phyloP scores from a whole-genome alignment of 441 rosid genomes.

The Melastoma candidum region DNA sequence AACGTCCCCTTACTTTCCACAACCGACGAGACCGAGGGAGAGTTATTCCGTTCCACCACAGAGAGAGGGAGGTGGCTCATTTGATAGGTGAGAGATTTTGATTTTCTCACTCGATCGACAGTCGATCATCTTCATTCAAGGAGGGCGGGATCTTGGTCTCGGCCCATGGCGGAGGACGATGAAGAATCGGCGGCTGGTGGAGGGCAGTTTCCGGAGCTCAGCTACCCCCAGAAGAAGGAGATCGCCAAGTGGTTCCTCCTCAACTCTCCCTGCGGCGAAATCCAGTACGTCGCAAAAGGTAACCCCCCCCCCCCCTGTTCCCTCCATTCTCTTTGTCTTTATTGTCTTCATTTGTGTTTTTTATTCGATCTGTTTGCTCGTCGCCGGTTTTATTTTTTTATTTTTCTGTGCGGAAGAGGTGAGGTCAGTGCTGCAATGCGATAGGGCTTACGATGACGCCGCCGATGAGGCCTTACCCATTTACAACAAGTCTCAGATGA shows the following conservation, averaged over 20 bases:
- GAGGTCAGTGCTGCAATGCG: constrained; percentile 60
- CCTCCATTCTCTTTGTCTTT: neutral
- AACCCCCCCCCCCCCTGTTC: neutral
- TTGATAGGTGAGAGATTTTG: too few species aligned
- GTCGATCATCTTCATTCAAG: too few species aligned
- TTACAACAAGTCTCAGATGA: constrained; percentile 84
- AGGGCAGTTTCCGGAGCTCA: constrained; percentile 39
- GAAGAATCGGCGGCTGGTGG: constrained; percentile 46
- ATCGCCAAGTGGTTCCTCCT: constrained; percentile 99
- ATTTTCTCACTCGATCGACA: too few species aligned
- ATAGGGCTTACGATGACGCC: constrained; percentile 55
- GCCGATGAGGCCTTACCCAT: constrained; percentile 74
- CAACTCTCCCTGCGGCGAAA: constrained; percentile 93
- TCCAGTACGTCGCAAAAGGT: constrained; percentile 83
- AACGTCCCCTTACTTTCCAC: too few species aligned
- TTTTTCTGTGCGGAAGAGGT: constrained; percentile 38
- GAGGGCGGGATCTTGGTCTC: too few species aligned
- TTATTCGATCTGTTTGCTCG: neutral
- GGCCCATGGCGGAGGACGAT: too few species aligned
- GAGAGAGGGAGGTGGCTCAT: too few species aligned
- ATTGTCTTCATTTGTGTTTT: neutral
- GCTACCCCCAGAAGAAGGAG: constrained; percentile 73
- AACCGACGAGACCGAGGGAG: too few species aligned
- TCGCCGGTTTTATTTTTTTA: neutral
- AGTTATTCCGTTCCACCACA: too few species aligned